Percentiles rank a stretch among this genome's conserved stretches.
phyloP scores from a whole-genome alignment of 352 stramenopile species.

The Pythium guiyangense region DNA sequence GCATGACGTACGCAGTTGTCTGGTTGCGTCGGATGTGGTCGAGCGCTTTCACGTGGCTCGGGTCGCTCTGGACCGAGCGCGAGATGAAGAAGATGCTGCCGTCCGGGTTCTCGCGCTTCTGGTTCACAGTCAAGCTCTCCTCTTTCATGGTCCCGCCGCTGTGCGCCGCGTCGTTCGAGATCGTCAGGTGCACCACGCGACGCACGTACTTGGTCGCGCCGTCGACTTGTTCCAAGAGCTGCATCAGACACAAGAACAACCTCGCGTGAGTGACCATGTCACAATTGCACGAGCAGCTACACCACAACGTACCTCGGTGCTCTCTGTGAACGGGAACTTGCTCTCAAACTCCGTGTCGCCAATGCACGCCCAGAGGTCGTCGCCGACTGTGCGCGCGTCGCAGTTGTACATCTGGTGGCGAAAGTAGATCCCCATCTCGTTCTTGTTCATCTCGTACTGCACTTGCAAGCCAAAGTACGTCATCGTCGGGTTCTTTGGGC shows the following conservation, averaged over 20 bases:
- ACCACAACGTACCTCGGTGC: slow-evolving; percentile 27
- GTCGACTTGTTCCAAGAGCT: slow-evolving; percentile 70
- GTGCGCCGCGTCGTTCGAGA: slow-evolving; percentile 63
- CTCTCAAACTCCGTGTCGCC: slow-evolving; percentile 71
- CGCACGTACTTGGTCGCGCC: slow-evolving; percentile 79
- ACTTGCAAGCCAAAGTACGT: slow-evolving; percentile 87
- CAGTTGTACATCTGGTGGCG: slow-evolving; percentile 81
- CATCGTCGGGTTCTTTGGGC: slow-evolving; percentile 84
- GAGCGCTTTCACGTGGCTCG: slow-evolving; percentile 52
- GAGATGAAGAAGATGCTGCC: slow-evolving; percentile 69
- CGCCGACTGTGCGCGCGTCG: slow-evolving; percentile 57
- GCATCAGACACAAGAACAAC: neutral
- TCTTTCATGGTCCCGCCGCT: slow-evolving; percentile 81
- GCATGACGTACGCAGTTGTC: slow-evolving; percentile 60
- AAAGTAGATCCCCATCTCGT: slow-evolving; percentile 86
- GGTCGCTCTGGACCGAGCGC: slow-evolving; percentile 60
- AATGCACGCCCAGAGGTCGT: slow-evolving; percentile 76
- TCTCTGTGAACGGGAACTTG: slow-evolving; percentile 81
- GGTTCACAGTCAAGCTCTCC: slow-evolving; percentile 66
- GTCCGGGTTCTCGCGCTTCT: slow-evolving; percentile 77
- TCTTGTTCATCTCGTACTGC: slow-evolving; percentile 86
- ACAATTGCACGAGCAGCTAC: neutral
- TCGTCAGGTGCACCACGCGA: slow-evolving; percentile 74
- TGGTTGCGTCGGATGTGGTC: slow-evolving; percentile 76
- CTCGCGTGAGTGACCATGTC: neutral